Percentiles rank a stretch among this genome's conserved stretches.
These are phyloP conservation scores for Mollisia scopiformis DNA, from an alignment of 2,329 filamentous ascomycete species.

Conservation along the genomic window DNA sequence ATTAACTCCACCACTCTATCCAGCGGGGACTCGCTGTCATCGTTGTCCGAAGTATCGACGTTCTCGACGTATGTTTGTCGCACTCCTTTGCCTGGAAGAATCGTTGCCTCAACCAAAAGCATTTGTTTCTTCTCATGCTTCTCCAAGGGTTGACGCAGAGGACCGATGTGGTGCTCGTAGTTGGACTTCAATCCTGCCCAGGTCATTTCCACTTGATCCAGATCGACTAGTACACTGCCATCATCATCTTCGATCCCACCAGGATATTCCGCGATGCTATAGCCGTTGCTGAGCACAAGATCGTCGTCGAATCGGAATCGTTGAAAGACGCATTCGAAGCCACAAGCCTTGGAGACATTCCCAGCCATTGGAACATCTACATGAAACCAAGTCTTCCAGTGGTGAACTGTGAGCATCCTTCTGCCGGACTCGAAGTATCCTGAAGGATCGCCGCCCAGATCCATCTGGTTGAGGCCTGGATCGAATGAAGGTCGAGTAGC, in stretches of 20 bases:
- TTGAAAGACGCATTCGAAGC: conserved; percentile 41
- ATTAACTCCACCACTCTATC: conserved; percentile 30
- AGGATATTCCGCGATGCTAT: conserved; percentile 32
- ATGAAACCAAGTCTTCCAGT: conserved; percentile 31
- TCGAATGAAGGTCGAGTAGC: conserved; percentile 27
- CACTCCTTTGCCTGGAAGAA: conserved; percentile 22
- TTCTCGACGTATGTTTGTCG: conserved; percentile 28
- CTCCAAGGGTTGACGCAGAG: conserved; percentile 51
- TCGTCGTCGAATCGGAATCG: conserved; percentile 45
- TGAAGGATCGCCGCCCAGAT: conserved; percentile 25
- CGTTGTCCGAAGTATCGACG: conserved; percentile 1
- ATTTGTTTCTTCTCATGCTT: conserved; percentile 51
- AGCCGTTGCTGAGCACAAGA: conserved; percentile 48
- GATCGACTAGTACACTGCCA: conserved; percentile 13
- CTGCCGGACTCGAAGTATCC: conserved; percentile 33
- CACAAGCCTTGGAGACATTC: conserved; percentile 24
- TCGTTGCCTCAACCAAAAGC: conserved; percentile 18
- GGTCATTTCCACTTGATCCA: conserved; percentile 43
- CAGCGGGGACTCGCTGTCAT: neutral
- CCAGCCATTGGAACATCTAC: conserved; percentile 22
- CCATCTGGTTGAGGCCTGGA: conserved; percentile 31
- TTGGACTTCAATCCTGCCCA: conserved; percentile 45
- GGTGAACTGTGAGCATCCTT: conserved; percentile 29
- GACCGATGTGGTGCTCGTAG: conserved; percentile 50
- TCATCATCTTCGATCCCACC: conserved; percentile 9